Evolutionary conservation across 768 basidiomycete genomes (phyloP), one percentile per base, ranked within the genome.

Genomic region (Mrakia gelida): DNA sequence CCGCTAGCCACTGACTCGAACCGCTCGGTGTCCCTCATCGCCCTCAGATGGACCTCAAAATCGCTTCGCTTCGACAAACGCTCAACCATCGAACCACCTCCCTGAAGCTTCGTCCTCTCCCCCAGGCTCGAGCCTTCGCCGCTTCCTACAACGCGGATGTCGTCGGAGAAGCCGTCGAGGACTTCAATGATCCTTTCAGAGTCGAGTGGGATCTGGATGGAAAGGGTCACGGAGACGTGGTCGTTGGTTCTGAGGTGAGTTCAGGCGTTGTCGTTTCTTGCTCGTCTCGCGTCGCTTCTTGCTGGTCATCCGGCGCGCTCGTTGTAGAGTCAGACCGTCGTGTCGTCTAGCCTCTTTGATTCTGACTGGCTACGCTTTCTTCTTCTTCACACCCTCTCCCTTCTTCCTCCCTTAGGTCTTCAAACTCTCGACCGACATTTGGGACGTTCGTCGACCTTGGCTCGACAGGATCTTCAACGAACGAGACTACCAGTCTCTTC

Each of bases 381-480:
- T n/a, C n/a, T n/a, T n/a, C n/a, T n/a, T n/a, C n/a, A n/a, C n/a
- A n/a, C 18, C 4, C 10, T 73, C 80, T 6, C 70, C 62, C 23
- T 74, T 80, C 30, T 78, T 80, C 9, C 73, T 75, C 15, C 49
- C 2, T 52, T 13, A 71, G 79, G 16, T 61, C 59, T 3, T 54
- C 73, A n/a, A 68, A 75, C 0, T 80, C 34, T 77, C 38, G 41
- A 62, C 92, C 94, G 18, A 86, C 87, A 70, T 84, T 85, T 21
- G 86, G 91, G 54, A 90, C 89, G 21, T 96, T 62, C 87, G 91
- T 71, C 92, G 91, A 89, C 96, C 96, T 0, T 90, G 95, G 67
- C 86, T 89, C 74, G 89, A 92, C n/a, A 88, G 90, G 10, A 90
- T 88, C 72, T 94, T 97, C 87, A 98, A 97, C 82, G 89, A 88